Percentiles rank a stretch among this genome's conserved stretches.
Evolutionary conservation across 2,329 filamentous ascomycete species (phyloP).

Genomic region (Elsinoe necatrix): DNA sequence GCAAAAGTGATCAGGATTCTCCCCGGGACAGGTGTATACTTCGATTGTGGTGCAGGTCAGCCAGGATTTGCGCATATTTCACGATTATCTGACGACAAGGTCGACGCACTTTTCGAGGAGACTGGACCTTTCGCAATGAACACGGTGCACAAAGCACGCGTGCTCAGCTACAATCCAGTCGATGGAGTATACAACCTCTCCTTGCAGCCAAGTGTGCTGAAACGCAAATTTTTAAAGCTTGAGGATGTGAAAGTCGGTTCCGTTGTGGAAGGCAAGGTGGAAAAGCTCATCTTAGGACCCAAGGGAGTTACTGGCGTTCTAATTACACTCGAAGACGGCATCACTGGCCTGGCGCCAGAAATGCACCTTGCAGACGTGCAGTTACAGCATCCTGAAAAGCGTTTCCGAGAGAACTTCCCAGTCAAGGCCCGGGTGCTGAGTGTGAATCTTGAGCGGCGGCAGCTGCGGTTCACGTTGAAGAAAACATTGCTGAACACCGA

Average conservation of each 20-base stretch:
- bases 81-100: slow-evolving; percentile 77
- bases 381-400: slow-evolving; percentile 89
- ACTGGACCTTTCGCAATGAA: slow-evolving; percentile 71
- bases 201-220: slow-evolving; percentile 69
- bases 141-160: slow-evolving; percentile 68
- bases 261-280: slow-evolving; percentile 71
- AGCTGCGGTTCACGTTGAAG: slow-evolving; percentile 83
- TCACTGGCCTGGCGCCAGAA: slow-evolving; percentile 80
- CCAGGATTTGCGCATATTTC: slow-evolving; percentile 94
- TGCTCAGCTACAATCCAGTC: slow-evolving; percentile 78
- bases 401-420: slow-evolving; percentile 77
- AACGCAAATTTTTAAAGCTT: slow-evolving; percentile 82
- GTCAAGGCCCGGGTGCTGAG: slow-evolving; percentile 83
- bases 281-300: slow-evolving; percentile 71
- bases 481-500: slow-evolving; percentile 92
- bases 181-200: slow-evolving; percentile 83
- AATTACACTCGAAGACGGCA: slow-evolving; percentile 74
- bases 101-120: slow-evolving; percentile 70
- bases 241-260: slow-evolving; percentile 80
- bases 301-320: slow-evolving; percentile 74
- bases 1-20: slow-evolving; percentile 76
- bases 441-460: slow-evolving; percentile 63
- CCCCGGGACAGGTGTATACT: slow-evolving; percentile 69
- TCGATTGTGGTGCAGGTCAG: slow-evolving; percentile 60
- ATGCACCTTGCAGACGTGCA: slow-evolving; percentile 81